Evolutionary conservation across 2,329 filamentous ascomycete species (phyloP).

Genomic region (Colletotrichum australisinense): DNA sequence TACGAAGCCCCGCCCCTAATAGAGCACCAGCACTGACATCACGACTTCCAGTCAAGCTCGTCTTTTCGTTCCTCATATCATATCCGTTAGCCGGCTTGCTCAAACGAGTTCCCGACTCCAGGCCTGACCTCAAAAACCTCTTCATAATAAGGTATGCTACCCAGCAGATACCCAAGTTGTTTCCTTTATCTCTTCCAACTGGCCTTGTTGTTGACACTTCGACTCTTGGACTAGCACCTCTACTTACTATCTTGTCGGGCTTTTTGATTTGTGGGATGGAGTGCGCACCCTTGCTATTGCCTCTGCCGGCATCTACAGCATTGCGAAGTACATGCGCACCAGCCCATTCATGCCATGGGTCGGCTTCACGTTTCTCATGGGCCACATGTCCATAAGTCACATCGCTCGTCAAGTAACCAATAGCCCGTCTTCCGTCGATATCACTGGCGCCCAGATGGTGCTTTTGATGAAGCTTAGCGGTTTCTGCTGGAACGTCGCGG

Average conservation of each 20-base stretch:
- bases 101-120: slow-evolving; percentile 88
- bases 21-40: background rate
- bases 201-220: background rate
- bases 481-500: slow-evolving; percentile 98
- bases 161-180: background rate
- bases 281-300: slow-evolving; percentile 83
- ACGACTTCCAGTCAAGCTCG: slow-evolving; percentile 82
- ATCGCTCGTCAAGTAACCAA: slow-evolving; percentile 81
- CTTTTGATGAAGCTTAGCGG: slow-evolving; percentile 96
- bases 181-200: background rate
- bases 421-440: slow-evolving; percentile 78
- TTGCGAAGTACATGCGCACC: slow-evolving; percentile 80
- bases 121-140: slow-evolving; percentile 86
- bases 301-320: slow-evolving; percentile 82
- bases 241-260: slow-evolving; percentile 90
- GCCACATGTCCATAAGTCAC: slow-evolving; percentile 92
- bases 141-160: slow-evolving; percentile 79
- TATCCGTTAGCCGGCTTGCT: slow-evolving; percentile 90
- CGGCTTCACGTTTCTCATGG: slow-evolving; percentile 93
- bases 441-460: slow-evolving; percentile 98
- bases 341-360: slow-evolving; percentile 98
- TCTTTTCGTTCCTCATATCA: slow-evolving; percentile 89
- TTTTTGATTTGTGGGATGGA: slow-evolving; percentile 93
- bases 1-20: slow-evolving; percentile 42
- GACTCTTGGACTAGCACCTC: slow-evolving; percentile 67